Evolutionary conservation across 768 basidiomycete genomes (phyloP).

Genomic region (Pisolithus orientalis): DNA sequence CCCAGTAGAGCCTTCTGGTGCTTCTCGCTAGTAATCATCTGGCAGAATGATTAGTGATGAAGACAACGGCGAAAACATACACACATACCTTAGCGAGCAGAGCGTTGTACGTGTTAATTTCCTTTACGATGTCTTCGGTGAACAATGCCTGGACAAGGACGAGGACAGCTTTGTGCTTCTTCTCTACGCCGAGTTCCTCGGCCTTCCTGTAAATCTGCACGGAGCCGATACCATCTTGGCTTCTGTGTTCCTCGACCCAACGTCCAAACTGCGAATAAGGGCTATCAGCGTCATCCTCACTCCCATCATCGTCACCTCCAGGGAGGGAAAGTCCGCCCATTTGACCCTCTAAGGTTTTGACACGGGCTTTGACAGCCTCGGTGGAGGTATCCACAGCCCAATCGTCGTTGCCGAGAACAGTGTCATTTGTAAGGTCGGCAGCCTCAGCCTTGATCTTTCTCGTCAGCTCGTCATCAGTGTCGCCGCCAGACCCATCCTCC

Average conservation of each 20-base stretch:
- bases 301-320: slow-evolving; percentile 75
- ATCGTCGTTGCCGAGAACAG: slow-evolving; percentile 60
- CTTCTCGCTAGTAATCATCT: slow-evolving; percentile 91
- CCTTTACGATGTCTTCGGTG: slow-evolving; percentile 58
- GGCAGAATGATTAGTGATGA: slow-evolving; percentile 4
- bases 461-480: slow-evolving; percentile 84
- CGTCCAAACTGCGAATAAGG: slow-evolving; percentile 78
- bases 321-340: slow-evolving; percentile 48
- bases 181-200: slow-evolving; percentile 86
- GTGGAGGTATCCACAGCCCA: slow-evolving; percentile 93
- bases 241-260: slow-evolving; percentile 77
- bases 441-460: slow-evolving; percentile 91
- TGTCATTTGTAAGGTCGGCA: slow-evolving; percentile 61
- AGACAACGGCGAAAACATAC: neutral
- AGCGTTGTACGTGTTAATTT: slow-evolving; percentile 59
- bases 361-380: slow-evolving; percentile 80
- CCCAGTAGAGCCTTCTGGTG: slow-evolving; percentile 93
- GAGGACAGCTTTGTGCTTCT: slow-evolving; percentile 87
- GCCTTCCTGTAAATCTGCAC: slow-evolving; percentile 82
- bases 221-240: slow-evolving; percentile 28
- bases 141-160: slow-evolving; percentile 84
- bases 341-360: slow-evolving; percentile 59
- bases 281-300: slow-evolving; percentile 80
- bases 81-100: slow-evolving; percentile 68
- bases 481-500: slow-evolving; percentile 46